phyloP scores from a whole-genome alignment of 805 yeast genomes.

The baker's yeast (Saccharomyces cerevisiae) region DNA sequence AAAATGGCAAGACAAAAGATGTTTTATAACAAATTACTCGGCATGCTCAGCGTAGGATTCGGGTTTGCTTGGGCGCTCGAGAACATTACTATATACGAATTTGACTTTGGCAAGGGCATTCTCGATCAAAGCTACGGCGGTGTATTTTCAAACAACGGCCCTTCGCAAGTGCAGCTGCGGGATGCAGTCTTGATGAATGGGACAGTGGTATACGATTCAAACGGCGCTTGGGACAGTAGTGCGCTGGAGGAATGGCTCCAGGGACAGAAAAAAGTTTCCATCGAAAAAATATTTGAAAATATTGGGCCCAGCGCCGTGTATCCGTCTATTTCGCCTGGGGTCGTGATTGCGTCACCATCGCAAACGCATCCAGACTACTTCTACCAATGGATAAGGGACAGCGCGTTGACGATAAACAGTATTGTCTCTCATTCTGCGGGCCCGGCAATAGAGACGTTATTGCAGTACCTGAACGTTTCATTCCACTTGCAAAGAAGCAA shows the following conservation, averaged over 20 bases:
- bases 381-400: slow-evolving; percentile 86
- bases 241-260: not conserved
- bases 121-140: not conserved
- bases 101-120: not conserved
- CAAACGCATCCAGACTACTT: slow-evolving; percentile 64
- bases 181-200: not conserved
- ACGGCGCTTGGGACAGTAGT: not conserved
- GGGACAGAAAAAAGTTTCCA: slow-evolving; percentile 24
- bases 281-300: slow-evolving; percentile 38
- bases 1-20: not conserved
- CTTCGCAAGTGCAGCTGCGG: not conserved
- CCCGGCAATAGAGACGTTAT: slow-evolving; percentile 31
- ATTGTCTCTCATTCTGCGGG: slow-evolving; percentile 33
- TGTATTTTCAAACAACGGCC: not conserved
- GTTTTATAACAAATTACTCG: not conserved
- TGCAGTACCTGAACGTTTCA: slow-evolving; percentile 55
- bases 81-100: not conserved
- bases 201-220: not conserved
- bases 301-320: slow-evolving; percentile 37
- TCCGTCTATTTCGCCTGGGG: slow-evolving; percentile 37
- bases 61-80: not conserved
- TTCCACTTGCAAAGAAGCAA: slow-evolving; percentile 52
- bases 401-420: slow-evolving; percentile 69
- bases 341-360: slow-evolving; percentile 81
- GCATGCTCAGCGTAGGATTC: not conserved